These are phyloP conservation scores for Saccharata proteae DNA, from an alignment of 2,329 filamentous ascomycete genomes.

Conservation along the genomic window DNA sequence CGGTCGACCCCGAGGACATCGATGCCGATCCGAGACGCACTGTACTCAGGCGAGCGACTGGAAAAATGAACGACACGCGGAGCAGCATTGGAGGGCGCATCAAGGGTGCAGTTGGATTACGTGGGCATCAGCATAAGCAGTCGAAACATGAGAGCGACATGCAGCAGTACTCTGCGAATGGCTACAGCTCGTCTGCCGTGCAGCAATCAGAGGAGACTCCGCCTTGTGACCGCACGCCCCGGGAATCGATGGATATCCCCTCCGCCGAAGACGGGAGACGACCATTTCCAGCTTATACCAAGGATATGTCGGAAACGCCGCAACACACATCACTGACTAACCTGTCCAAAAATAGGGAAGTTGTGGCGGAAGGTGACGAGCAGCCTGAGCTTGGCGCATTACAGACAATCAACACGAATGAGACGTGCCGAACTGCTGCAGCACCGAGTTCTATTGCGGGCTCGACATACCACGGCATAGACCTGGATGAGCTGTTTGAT, in stretches of 20 bases:
- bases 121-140: slow-evolving; percentile 28
- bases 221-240: slow-evolving; percentile 4
- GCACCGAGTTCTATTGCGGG: slow-evolving; percentile 45
- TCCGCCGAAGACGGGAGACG: slow-evolving; percentile 1
- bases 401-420: slow-evolving; percentile 12
- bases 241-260: slow-evolving; percentile 5
- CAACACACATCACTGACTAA: slow-evolving; percentile 16
- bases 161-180: slow-evolving; percentile 12
- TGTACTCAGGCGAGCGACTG: slow-evolving; percentile 62
- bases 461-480: slow-evolving; percentile 47
- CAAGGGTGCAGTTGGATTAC: slow-evolving; percentile 64
- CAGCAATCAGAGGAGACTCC: slow-evolving; percentile 2
- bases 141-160: slow-evolving; percentile 25
- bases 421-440: slow-evolving; percentile 23
- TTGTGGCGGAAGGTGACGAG: slow-evolving; percentile 10
- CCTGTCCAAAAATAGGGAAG: slow-evolving; percentile 13
- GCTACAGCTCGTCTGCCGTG: neutral
- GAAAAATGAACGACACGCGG: slow-evolving; percentile 66
- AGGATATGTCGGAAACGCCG: slow-evolving; percentile 22
- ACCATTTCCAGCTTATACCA: slow-evolving; percentile 10
- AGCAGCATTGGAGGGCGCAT: slow-evolving; percentile 67
- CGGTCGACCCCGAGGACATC: slow-evolving; percentile 6
- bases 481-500: slow-evolving; percentile 43
- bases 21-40: slow-evolving; percentile 8
- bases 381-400: slow-evolving; percentile 12